Evolutionary conservation across 371 early-diverging fungal species (phyloP).

Genomic region (Furculomyces boomerangus): DNA sequence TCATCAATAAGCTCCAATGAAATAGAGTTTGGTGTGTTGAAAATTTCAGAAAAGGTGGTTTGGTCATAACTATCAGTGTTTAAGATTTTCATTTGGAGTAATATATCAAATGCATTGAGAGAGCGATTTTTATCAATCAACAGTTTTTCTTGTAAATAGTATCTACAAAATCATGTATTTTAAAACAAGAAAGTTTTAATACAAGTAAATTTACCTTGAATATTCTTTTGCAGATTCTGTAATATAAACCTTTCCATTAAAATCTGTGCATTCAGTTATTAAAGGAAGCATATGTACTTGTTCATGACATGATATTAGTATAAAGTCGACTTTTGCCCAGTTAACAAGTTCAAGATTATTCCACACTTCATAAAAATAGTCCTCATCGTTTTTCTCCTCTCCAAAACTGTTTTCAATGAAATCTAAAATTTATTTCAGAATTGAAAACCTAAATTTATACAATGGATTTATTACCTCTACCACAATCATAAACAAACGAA

Average conservation of each 20-base stretch:
- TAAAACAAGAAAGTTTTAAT: not conserved
- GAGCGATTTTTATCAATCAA: not conserved
- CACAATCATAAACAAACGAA: conserved; percentile 1
- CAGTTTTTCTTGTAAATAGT: not conserved
- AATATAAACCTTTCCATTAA: conserved; percentile 58
- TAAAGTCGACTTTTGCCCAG: conserved; percentile 40
- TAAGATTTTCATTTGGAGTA: not conserved
- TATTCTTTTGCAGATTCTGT: conserved; percentile 69
- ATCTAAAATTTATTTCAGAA: not conserved
- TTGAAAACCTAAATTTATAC: not conserved
- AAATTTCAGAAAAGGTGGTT: not conserved
- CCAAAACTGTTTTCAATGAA: not conserved
- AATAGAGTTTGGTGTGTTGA: not conserved
- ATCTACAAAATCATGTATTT: not conserved
- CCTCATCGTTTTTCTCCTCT: not conserved
- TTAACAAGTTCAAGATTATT: conserved; percentile 12
- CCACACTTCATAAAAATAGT: conserved; percentile 3
- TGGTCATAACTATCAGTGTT: not conserved
- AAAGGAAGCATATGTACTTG: conserved; percentile 63
- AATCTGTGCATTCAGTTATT: conserved; percentile 64
- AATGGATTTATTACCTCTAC: not conserved
- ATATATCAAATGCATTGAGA: conserved; percentile 8
- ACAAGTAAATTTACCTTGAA: conserved; percentile 27
- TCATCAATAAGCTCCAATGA: not conserved
- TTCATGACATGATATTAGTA: conserved; percentile 54